These are phyloP conservation scores for Dipodascopsis uninucleata DNA, from an alignment of 805 yeast genomes.

Conservation along the genomic window DNA sequence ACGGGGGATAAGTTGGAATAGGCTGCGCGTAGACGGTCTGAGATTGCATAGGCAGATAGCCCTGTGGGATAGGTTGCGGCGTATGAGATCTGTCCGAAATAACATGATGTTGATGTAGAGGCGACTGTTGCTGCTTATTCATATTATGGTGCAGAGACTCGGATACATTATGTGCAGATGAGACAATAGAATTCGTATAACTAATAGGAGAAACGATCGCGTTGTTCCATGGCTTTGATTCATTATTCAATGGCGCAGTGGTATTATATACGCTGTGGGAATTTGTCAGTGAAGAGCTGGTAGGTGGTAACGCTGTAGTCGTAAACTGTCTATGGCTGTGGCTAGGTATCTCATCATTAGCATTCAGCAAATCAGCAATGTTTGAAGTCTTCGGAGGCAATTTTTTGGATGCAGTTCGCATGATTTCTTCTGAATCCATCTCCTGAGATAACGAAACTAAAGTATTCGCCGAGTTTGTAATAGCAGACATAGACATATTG, in stretches of 20 bases:
- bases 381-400: constrained; percentile 19
- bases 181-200: neutral
- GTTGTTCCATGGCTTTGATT: neutral
- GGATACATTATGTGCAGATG: constrained; percentile 1
- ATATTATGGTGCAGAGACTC: neutral
- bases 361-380: constrained; percentile 18
- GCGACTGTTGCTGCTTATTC: neutral
- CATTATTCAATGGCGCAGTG: neutral
- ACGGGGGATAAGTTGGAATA: neutral
- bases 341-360: constrained; percentile 3
- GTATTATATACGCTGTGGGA: neutral
- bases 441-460: constrained; percentile 2
- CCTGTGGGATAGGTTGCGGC: neutral
- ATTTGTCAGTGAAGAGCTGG: constrained; percentile 2
- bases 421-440: neutral
- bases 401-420: constrained; percentile 1
- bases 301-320: neutral
- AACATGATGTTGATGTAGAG: neutral
- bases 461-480: constrained; percentile 4
- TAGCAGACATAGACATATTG: neutral
- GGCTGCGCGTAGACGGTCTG: neutral
- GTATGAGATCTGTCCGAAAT: neutral
- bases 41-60: neutral
- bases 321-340: neutral
- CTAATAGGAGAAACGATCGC: no score